Conservation (phyloP, 345 rosid genomes). For the Melaleuca quinquenervia region DNA sequence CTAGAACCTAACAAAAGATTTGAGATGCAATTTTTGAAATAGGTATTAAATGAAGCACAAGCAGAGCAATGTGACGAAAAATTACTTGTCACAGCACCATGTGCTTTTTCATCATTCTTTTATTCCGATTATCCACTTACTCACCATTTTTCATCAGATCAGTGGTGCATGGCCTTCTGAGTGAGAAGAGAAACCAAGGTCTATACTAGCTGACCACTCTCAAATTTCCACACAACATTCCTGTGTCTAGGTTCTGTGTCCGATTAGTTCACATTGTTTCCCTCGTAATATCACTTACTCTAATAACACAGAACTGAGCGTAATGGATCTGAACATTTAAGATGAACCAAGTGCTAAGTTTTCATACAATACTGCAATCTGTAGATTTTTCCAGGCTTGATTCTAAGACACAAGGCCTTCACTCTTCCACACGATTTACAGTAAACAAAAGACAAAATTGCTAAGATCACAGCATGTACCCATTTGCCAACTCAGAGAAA, state of each 20-base stretch:
- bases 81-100: not conserved
- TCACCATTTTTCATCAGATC: not conserved
- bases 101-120: not conserved
- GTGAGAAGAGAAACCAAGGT: not conserved
- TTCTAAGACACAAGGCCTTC: not conserved
- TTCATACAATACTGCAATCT: not conserved
- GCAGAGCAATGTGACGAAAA: not conserved
- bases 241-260: not conserved
- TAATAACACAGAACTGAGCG: not conserved
- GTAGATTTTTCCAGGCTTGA: not conserved
- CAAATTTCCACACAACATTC: not conserved
- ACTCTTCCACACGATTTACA: not conserved
- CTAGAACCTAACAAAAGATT: not conserved
- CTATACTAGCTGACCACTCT: not conserved
- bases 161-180: not conserved
- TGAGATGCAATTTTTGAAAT: not conserved
- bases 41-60: not conserved
- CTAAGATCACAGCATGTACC: not conserved
- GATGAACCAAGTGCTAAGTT: not conserved
- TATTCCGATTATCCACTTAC: not conserved
- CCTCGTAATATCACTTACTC: not conserved
- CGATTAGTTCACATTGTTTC: not conserved
- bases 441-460: not conserved
- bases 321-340: not conserved
- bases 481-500: not conserved